Evolutionary conservation across 225 moss, liverwort and hornwort species (phyloP).

Genomic region (Antitrichia curtipendula): DNA sequence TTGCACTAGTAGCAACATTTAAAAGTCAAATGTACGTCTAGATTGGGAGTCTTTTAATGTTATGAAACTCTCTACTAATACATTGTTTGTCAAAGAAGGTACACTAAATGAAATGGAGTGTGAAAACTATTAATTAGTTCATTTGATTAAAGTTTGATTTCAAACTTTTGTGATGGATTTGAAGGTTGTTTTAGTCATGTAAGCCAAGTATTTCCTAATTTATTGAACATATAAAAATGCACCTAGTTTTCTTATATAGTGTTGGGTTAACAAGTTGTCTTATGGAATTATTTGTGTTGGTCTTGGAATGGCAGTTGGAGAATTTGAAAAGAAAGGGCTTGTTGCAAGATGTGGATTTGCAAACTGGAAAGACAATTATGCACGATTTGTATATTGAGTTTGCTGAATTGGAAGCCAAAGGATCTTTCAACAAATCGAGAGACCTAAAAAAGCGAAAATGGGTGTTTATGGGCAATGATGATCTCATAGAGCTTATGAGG

Average conservation of each 20-base stretch:
- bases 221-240: background rate
- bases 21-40: background rate
- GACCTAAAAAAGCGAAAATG: fast-evolving
- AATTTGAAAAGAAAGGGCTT: background rate
- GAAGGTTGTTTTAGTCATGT: background rate
- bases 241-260: background rate
- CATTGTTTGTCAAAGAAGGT: fast-evolving
- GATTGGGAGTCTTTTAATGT: background rate
- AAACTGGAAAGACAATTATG: fast-evolving
- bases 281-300: background rate
- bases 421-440: background rate
- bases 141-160: background rate
- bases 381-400: background rate
- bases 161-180: background rate
- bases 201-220: background rate
- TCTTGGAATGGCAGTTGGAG: background rate
- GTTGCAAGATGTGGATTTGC: background rate
- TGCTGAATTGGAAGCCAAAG: background rate
- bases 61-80: background rate
- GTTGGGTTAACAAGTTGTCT: background rate
- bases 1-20: background rate
- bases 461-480: background rate
- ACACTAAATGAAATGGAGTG: background rate
- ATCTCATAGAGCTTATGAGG: background rate
- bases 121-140: too few relatives aligned